Conservation (phyloP, 2,329 filamentous ascomycete genomes). For the Sphaceloma murrayae region DNA sequence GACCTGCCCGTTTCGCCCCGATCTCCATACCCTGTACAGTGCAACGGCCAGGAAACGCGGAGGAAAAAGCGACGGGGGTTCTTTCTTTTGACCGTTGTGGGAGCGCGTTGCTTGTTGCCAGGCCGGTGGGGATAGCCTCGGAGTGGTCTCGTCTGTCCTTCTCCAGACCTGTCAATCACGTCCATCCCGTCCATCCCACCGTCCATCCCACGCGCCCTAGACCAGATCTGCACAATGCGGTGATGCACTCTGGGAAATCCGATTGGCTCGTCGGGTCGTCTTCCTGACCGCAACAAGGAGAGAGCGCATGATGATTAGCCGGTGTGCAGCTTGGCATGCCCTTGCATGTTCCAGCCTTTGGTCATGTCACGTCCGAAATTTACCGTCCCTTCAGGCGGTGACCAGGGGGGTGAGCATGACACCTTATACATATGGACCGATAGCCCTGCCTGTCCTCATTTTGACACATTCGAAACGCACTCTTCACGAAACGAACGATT, state of each 20-base stretch:
- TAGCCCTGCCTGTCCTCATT: constrained; percentile 5
- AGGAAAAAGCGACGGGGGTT: neutral
- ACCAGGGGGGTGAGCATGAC: constrained; percentile 15
- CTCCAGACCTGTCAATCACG: neutral
- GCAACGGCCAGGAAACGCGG: neutral
- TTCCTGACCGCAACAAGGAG: constrained; percentile 2
- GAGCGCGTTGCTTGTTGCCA: constrained; percentile 1
- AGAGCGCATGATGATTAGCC: constrained; percentile 2
- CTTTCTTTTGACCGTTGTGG: constrained; percentile 12
- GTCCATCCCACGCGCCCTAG: neutral
- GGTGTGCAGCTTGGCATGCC: constrained; percentile 8
- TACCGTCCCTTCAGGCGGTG: constrained; percentile 14
- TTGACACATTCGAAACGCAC: constrained; percentile 10
- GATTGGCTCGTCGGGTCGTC: constrained; percentile 3
- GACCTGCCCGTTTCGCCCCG: constrained; percentile 6
- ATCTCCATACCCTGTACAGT: too few species aligned
- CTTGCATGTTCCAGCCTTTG: constrained; percentile 14
- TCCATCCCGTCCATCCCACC: neutral
- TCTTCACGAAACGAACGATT: constrained; percentile 17
- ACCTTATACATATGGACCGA: constrained; percentile 6
- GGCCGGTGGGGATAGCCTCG: constrained; percentile 10
- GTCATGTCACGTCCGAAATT: constrained; percentile 11
- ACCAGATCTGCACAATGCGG: constrained; percentile 10
- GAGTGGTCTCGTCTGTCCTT: neutral
- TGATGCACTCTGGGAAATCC: neutral